Conservation (phyloP, 2,329 filamentous ascomycete species). For the Ascochyta pisi region DNA sequence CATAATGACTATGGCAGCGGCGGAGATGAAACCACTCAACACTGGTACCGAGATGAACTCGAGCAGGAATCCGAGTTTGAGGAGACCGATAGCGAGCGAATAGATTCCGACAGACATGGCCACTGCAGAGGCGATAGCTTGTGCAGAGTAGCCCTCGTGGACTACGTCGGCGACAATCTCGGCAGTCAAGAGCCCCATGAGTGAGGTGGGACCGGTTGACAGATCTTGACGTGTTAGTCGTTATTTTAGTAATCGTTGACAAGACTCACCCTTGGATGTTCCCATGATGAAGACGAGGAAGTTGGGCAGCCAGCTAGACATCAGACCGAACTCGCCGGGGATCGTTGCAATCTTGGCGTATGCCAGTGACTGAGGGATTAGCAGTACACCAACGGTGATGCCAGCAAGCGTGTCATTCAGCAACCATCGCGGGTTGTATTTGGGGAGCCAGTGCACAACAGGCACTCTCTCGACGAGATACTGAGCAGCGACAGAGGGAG, state of each 20-base stretch:
- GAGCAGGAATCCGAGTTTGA: slow-evolving; percentile 69
- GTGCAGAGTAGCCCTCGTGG: slow-evolving; percentile 58
- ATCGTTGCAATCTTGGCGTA: slow-evolving; percentile 93
- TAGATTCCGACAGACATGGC: slow-evolving; percentile 70
- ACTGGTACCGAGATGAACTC: slow-evolving; percentile 72
- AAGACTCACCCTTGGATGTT: slow-evolving; percentile 54
- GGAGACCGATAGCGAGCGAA: slow-evolving; percentile 64
- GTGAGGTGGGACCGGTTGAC: slow-evolving; percentile 69
- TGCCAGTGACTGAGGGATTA: slow-evolving; percentile 94
- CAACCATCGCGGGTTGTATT: slow-evolving; percentile 67
- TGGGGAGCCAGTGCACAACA: slow-evolving; percentile 68
- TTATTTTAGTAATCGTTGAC: background rate
- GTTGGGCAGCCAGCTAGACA: slow-evolving; percentile 95
- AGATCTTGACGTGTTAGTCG: slow-evolving; percentile 63
- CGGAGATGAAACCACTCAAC: slow-evolving; percentile 70
- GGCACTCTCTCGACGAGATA: slow-evolving; percentile 68
- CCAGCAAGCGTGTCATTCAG: slow-evolving; percentile 68
- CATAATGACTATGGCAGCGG: slow-evolving; percentile 70
- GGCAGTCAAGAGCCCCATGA: slow-evolving; percentile 68
- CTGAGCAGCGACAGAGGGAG: slow-evolving; percentile 61
- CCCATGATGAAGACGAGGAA: slow-evolving; percentile 97
- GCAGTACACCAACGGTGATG: slow-evolving; percentile 74
- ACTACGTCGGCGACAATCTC: slow-evolving; percentile 64
- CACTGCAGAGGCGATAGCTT: slow-evolving; percentile 66
- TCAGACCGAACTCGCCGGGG: slow-evolving; percentile 83